Percentiles rank a stretch among this genome's conserved stretches.
Conservation (phyloP, 1,139 yeast species). For the Sugiyamaella japonica region DNA sequence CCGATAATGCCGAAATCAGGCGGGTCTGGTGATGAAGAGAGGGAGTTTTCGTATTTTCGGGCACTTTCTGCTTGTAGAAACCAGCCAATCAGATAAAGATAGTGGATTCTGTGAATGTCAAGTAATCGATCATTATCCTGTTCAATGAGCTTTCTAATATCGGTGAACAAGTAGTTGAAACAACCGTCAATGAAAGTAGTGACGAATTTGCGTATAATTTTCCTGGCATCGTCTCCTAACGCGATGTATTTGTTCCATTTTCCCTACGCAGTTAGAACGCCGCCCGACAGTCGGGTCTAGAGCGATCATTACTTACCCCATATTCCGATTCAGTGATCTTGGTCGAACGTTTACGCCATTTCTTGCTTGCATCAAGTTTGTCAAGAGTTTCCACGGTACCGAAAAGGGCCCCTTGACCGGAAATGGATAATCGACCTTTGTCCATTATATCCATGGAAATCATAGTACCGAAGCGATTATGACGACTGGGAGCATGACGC, state of each 20-base stretch:
- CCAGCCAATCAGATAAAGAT: conserved; percentile 70
- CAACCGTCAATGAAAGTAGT: conserved; percentile 69
- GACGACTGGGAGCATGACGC: conserved; percentile 60
- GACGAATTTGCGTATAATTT: conserved; percentile 49
- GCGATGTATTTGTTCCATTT: conserved; percentile 33
- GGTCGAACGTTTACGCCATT: conserved; percentile 56
- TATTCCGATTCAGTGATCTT: conserved; percentile 16
- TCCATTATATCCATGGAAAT: conserved; percentile 64
- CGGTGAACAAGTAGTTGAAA: conserved; percentile 60
- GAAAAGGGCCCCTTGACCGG: conserved; percentile 71
- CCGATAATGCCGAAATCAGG: conserved; percentile 64
- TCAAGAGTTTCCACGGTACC: conserved; percentile 52
- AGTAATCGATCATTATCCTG: conserved; percentile 43
- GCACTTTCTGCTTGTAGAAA: conserved; percentile 48
- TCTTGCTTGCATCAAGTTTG: conserved; percentile 64
- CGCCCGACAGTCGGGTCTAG: background rate
- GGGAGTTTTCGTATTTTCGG: conserved; percentile 18
- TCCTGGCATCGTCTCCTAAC: conserved; percentile 41
- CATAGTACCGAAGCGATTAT: conserved; percentile 88
- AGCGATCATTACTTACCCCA: conserved; percentile 27
- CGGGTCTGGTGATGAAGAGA: background rate
- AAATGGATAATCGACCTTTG: conserved; percentile 61
- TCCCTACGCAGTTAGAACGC: conserved; percentile 23
- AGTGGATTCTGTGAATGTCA: conserved; percentile 47
- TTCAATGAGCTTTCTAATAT: conserved; percentile 54